phyloP scores from a whole-genome alignment of 108 stramenopile species.

The Pseudonitzschia multistriata region DNA sequence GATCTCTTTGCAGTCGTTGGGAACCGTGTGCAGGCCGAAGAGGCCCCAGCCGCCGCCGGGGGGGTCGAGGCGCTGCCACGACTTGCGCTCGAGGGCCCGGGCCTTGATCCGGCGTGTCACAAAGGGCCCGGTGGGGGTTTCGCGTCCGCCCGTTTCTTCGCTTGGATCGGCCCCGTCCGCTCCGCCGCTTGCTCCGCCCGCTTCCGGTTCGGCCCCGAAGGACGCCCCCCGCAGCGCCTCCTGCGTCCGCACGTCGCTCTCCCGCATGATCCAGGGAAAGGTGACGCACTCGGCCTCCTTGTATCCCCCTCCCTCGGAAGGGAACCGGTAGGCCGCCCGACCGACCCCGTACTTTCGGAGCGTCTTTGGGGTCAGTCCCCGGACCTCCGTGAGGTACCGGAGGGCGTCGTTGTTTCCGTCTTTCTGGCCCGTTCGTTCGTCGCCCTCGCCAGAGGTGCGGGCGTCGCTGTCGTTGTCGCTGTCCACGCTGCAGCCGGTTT shows the following conservation, averaged over 20 bases:
- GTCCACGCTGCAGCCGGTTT: neutral
- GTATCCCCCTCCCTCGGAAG: slow-evolving; percentile 29
- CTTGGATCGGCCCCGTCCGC: slow-evolving; percentile 20
- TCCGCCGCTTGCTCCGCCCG: slow-evolving; percentile 6
- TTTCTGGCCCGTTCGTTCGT: neutral
- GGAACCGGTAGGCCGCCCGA: slow-evolving; percentile 69
- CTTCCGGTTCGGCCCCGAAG: neutral
- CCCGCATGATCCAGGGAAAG: slow-evolving; percentile 91
- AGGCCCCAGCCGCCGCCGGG: slow-evolving; percentile 91
- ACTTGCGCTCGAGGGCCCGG: slow-evolving; percentile 77
- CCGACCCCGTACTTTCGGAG: slow-evolving; percentile 92
- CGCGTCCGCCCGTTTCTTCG: slow-evolving; percentile 9
- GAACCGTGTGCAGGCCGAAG: slow-evolving; percentile 94
- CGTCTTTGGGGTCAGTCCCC: slow-evolving; percentile 60
- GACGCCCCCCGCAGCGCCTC: slow-evolving; percentile 54
- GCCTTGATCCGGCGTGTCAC: slow-evolving; percentile 81
- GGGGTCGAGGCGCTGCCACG: slow-evolving; percentile 79
- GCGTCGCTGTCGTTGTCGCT: neutral
- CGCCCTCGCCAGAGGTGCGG: neutral
- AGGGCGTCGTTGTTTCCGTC: slow-evolving; percentile 34
- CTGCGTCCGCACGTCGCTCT: slow-evolving; percentile 52
- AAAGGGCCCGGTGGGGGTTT: slow-evolving; percentile 41
- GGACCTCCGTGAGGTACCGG: slow-evolving; percentile 52
- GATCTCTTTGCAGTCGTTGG: slow-evolving; percentile 61
- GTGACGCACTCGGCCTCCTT: slow-evolving; percentile 71